phyloP scores from a whole-genome alignment of 768 basidiomycete species.

The Amyloporia xantha region DNA sequence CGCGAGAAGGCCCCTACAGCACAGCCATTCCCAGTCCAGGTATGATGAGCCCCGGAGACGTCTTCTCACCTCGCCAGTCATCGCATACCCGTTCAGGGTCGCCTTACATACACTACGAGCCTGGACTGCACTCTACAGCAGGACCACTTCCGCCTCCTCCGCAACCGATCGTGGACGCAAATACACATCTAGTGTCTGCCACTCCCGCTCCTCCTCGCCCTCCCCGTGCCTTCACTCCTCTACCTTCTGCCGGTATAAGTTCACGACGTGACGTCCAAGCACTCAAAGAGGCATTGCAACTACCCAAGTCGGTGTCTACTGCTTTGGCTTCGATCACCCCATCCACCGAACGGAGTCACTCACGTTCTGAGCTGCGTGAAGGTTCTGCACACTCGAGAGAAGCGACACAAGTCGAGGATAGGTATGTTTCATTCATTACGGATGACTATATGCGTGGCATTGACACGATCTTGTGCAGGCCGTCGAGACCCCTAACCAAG shows the following conservation, averaged over 20 bases:
- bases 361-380: not conserved
- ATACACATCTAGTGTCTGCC: conserved; percentile 45
- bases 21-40: not conserved
- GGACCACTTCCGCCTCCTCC: conserved; percentile 71
- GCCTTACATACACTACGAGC: conserved; percentile 54
- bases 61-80: not conserved
- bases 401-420: not conserved
- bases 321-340: conserved; percentile 28
- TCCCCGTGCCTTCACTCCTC: conserved; percentile 31
- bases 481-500: conserved; percentile 4
- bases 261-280: conserved; percentile 40
- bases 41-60: not conserved
- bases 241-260: conserved; percentile 22
- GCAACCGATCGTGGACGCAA: conserved; percentile 42
- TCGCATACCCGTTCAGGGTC: conserved; percentile 16
- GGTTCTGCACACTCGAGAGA: not conserved
- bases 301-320: conserved; percentile 41
- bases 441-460: not conserved
- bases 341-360: not conserved
- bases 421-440: not conserved
- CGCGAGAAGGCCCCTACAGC: not conserved
- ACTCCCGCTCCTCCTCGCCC: conserved; percentile 59
- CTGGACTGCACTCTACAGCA: conserved; percentile 63
- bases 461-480: not conserved
- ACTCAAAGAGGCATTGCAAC: conserved; percentile 52